Percentiles rank a stretch among this genome's conserved stretches.
Conservation (phyloP, 139 green algal genomes). For the Zygnema circumcarinatum region DNA sequence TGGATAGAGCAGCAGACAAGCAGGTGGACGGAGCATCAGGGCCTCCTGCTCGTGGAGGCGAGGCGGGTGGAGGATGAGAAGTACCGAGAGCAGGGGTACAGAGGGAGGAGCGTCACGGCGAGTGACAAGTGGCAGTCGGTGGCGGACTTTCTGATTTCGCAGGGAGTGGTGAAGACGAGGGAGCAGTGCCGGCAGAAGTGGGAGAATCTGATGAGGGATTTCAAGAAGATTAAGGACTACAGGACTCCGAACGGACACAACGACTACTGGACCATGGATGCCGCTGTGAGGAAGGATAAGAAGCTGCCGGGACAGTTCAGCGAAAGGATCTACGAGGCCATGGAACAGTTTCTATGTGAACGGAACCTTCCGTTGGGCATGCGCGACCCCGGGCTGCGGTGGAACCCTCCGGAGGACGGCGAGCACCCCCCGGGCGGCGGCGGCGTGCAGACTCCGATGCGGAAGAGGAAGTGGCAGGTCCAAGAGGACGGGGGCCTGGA, state of each 20-base stretch:
- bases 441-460: not conserved
- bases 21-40: not conserved
- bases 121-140: not conserved
- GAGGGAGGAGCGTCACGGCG: not conserved
- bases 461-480: not conserved
- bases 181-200: not conserved
- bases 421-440: not conserved
- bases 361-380: not conserved
- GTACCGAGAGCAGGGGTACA: not conserved
- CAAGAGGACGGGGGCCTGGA: not conserved
- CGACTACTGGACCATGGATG: not conserved
- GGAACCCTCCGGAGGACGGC: not conserved
- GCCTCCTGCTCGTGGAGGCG: not conserved
- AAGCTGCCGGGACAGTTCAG: not conserved
- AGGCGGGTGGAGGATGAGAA: conserved; percentile 13
- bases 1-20: not conserved
- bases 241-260: not conserved
- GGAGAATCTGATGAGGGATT: not conserved
- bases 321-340: not conserved
- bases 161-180: not conserved
- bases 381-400: not conserved
- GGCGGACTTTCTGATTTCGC: not conserved
- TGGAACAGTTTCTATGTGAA: not conserved
- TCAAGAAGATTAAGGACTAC: not conserved
- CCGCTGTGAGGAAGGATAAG: not conserved